Evolutionary conservation across 2,329 filamentous ascomycete genomes (phyloP).

Genomic region (Aphanoascus verrucosus): DNA sequence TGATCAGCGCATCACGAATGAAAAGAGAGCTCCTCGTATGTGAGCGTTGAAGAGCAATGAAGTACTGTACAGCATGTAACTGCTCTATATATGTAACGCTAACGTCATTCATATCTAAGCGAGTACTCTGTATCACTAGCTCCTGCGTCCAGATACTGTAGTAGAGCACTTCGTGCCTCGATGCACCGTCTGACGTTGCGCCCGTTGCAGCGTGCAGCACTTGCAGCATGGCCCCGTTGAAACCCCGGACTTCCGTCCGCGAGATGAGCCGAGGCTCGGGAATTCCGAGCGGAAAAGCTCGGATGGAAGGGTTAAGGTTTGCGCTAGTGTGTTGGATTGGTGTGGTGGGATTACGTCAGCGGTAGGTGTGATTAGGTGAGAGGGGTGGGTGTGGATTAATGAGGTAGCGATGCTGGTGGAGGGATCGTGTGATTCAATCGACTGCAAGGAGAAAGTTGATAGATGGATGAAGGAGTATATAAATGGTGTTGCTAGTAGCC

Average conservation of each 20-base stretch:
- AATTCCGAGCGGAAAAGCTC: background rate
- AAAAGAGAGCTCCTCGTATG: too few species aligned
- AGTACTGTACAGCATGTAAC: too few species aligned
- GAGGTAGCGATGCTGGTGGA: background rate
- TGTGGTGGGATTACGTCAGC: background rate
- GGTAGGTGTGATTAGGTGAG: background rate
- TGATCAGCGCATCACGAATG: too few species aligned
- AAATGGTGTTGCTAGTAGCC: background rate
- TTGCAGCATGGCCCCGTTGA: background rate
- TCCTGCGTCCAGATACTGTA: too few species aligned
- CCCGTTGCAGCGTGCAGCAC: background rate
- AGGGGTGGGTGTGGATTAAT: background rate
- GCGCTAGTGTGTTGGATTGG: background rate
- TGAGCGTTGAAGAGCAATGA: too few species aligned
- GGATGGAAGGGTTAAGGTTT: background rate
- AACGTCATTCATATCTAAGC: too few species aligned
- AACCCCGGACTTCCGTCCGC: background rate
- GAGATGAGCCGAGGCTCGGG: slow-evolving; percentile 2
- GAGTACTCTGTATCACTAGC: too few species aligned
- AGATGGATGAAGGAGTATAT: background rate
- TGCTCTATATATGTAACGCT: too few species aligned
- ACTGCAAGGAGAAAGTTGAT: background rate
- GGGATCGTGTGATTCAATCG: background rate
- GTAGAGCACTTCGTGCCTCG: too few species aligned
- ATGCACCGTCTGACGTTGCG: too few species aligned